Conservation (phyloP, 2,329 filamentous ascomycete species). For the Cladosporium phlei region DNA sequence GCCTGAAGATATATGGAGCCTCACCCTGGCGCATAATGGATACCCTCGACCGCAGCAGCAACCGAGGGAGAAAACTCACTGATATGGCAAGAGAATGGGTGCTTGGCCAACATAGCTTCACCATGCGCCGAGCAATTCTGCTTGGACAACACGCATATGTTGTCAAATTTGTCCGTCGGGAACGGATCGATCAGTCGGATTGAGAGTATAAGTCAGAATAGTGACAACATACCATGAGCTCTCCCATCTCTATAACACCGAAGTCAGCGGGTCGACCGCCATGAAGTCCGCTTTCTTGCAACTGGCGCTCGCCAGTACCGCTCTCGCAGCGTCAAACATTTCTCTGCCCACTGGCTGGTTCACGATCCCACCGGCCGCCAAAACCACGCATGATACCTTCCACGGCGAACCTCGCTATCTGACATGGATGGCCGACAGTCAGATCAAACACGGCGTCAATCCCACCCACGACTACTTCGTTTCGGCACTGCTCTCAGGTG, state of each 20-base stretch:
- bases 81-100: background rate
- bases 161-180: slow-evolving; percentile 1
- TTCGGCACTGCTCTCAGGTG: slow-evolving; percentile 20
- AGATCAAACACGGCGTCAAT: slow-evolving; percentile 24
- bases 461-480: slow-evolving; percentile 22
- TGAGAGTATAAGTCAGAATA: background rate
- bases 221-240: background rate
- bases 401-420: slow-evolving; percentile 15
- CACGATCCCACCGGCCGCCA: slow-evolving; percentile 3
- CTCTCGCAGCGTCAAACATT: slow-evolving; percentile 1
- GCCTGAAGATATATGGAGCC: background rate
- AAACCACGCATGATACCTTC: background rate
- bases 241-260: background rate
- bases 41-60: background rate
- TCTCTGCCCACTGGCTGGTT: slow-evolving; percentile 14
- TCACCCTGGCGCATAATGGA: background rate
- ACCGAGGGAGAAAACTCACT: background rate
- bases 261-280: background rate
- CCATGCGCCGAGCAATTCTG: background rate
- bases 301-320: background rate
- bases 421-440: slow-evolving; percentile 24
- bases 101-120: background rate
- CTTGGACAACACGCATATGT: background rate
- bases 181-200: too few relatives aligned
- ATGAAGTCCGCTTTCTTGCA: slow-evolving; percentile 5